A percentile compares a stretch with the other conserved stretches of the same genome.
phyloP scores from a whole-genome alignment of 1,139 yeast genomes.

The Candida anutae region DNA sequence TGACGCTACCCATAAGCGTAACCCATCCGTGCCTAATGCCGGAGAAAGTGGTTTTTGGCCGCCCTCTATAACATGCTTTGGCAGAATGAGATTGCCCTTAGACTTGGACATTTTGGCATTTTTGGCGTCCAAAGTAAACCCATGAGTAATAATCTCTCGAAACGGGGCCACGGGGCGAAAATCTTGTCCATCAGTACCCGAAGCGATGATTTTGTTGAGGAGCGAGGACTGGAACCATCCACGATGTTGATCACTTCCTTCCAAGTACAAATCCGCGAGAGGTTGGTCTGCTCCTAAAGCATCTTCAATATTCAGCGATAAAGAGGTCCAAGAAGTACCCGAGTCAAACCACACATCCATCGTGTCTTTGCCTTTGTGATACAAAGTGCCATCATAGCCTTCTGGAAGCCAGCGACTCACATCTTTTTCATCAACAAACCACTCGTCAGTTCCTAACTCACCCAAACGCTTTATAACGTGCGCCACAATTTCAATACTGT shows the following conservation, averaged over 20 bases:
- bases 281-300: conserved; percentile 19
- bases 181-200: conserved; percentile 20
- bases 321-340: conserved; percentile 84
- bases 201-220: conserved; percentile 61
- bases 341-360: conserved; percentile 99
- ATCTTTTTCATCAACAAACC: conserved; percentile 58
- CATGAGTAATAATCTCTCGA: conserved; percentile 77
- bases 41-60: conserved; percentile 49
- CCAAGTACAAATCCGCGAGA: conserved; percentile 75
- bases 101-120: conserved; percentile 94
- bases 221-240: conserved; percentile 98
- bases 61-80: conserved; percentile 62
- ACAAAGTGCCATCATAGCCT: conserved; percentile 29
- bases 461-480: conserved; percentile 47
- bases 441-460: conserved; percentile 61
- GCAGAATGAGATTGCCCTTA: conserved; percentile 73
- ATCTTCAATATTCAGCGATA: conserved; percentile 30
- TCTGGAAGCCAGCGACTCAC: conserved; percentile 70
- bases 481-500: conserved; percentile 44
- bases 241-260: conserved; percentile 95
- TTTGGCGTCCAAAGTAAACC: conserved; percentile 80
- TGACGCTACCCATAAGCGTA: conserved; percentile 87
- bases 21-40: conserved; percentile 83
- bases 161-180: conserved; percentile 60
- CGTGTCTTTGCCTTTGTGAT: conserved; percentile 71